Evolutionary conservation across 2,329 filamentous ascomycete genomes (phyloP), one percentile per base, ranked within the genome.

Genomic region (Fusarium temperatum): DNA sequence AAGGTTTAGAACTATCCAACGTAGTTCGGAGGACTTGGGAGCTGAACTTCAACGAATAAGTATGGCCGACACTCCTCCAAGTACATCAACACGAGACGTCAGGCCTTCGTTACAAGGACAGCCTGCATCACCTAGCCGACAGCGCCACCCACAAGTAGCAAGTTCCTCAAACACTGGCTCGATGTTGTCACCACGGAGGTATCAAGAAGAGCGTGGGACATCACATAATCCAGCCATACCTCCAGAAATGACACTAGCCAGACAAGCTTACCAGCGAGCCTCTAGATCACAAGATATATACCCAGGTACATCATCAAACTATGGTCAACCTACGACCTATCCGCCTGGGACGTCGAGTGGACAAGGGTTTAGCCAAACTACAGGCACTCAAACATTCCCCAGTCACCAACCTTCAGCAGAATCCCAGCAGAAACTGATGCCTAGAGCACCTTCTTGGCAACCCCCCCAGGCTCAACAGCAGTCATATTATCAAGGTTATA

Each of bases 371-470:
- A 5, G 13, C 44, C 44, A 22, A 15, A 8, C 26, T 28, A 47
- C 26, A 10, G 26, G 24, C 18, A 28, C 13, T 2, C 24, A 11
- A 4, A 0, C 18, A 28, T 28, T 3, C 9, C 3, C 18, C 28
- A 4, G 0, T 3, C 24, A 51, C 8, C 30, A 51, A 11, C 7
- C 48, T 10, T 3, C 15, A 7, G 1, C 10, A 4, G n/a, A 4
- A 10, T 3, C 8, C 22, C 20, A 32, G 30, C 48, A n/a, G 3
- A 51, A 7, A 11, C 10, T 13, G n/a, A n/a, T n/a, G 3, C 22
- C 48, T 14, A 15, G 12, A 51, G 4, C 30, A 3, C 7, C 30
- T 8, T 9, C 22, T 51, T 7, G 17, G 11, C 48, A 51, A 24
- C 4, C 30, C 8, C 4, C 30, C 7, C 48, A 22, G 1, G 11